A percentile compares a stretch with the other conserved stretches of the same genome.
phyloP scores from a whole-genome alignment of 495 filamentous ascomycete genomes.

The Hypomontagnella submonticulosa region DNA sequence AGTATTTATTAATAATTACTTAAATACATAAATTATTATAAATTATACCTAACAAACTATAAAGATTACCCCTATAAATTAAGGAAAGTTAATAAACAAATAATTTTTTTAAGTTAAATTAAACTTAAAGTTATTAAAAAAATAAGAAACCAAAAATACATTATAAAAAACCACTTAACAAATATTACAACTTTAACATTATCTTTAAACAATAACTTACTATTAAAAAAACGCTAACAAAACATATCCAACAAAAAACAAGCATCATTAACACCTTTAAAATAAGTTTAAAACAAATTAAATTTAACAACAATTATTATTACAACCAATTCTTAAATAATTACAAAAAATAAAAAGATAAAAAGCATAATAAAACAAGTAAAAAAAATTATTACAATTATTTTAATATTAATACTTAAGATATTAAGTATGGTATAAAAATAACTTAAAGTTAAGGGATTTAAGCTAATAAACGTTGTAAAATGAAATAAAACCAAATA shows the following conservation, averaged over 20 bases:
- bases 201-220: not conserved
- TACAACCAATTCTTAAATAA: not conserved
- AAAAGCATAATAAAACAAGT: not conserved
- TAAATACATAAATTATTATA: conserved; percentile 1
- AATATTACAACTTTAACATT: not conserved
- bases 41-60: conserved; percentile 1
- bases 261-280: not conserved
- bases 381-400: too few species aligned
- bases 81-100: not conserved
- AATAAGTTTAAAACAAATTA: not conserved
- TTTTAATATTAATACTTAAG: too few species aligned
- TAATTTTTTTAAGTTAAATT: not conserved
- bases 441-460: too few species aligned
- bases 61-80: not conserved
- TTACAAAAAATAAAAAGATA: not conserved
- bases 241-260: not conserved
- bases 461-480: not conserved
- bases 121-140: not conserved
- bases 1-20: not conserved
- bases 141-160: not conserved
- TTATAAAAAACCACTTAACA: too few species aligned
- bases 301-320: not conserved
- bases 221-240: not conserved
- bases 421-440: not conserved
- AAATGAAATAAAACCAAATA: not conserved